Evolutionary conservation across 495 filamentous ascomycete species (phyloP), one percentile per base, ranked within the genome.

Genomic region (Aspergillus sclerotioniger): DNA sequence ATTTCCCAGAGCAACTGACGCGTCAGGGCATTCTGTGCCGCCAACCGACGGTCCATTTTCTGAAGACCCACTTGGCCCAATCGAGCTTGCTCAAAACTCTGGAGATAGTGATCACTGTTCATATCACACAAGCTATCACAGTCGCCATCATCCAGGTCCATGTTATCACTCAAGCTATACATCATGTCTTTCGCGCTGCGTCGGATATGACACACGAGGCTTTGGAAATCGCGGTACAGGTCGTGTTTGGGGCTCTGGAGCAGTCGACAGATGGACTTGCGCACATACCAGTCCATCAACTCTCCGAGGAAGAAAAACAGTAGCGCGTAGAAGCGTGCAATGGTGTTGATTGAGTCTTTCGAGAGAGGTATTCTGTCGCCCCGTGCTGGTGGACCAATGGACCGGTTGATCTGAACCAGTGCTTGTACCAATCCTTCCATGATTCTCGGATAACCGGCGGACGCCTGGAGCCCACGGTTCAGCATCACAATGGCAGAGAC

Each of bases 221-320:
- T 65, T n/a, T 72, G 62, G 28, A 80, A 77, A 15, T 73, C 67
- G 29, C 68, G 58, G 56, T 78, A 77, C 15, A 72, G 61, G 54
- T 80, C 75, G 53, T 80, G 77, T 59, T 71, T 75, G 28, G 76
- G 72, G 55, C 76, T 78, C 29, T 73, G 71, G 41, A 82, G 63
- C 15, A 79, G 56, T 25, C 76, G 73, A 53, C 74, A 77, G 7
- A 64, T 72, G 3, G 71, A 72, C 43, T 68, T 67, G 39, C 73
- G 61, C 28, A 74, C 69, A 66, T 78, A 77, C 73, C 76, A 80
- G 54, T 75, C 71, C 67, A 81, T 79, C 54, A 78, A 70, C 54
- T 77, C 74, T 48, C 73, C 70, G 9, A 82, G 62, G 44, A 80
- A 73, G 60, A 81, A 71, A 43, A 81, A 80, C 3, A 73, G 66